These are phyloP conservation scores for Verticillium isaacii DNA, from an alignment of 2,329 filamentous ascomycete species.

Conservation along the genomic window DNA sequence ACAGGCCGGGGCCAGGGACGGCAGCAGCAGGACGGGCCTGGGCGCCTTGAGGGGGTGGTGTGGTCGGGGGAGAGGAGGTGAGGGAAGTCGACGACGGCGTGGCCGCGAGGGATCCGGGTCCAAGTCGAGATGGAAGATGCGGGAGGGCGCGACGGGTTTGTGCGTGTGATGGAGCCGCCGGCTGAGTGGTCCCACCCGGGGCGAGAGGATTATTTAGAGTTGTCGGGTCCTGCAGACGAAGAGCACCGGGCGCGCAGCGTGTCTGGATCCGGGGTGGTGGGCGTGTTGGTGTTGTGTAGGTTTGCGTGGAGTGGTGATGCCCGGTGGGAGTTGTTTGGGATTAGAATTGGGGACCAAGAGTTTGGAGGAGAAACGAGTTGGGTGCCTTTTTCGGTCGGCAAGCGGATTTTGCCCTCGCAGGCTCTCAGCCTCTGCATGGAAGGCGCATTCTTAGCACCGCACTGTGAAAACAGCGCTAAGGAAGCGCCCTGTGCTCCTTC, in stretches of 20 bases:
- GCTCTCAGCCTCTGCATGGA: background rate
- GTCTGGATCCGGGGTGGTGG: background rate
- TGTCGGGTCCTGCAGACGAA: background rate
- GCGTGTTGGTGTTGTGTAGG: background rate
- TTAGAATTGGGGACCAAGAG: slow-evolving; percentile 10
- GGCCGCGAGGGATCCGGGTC: slow-evolving; percentile 7
- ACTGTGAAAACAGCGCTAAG: background rate
- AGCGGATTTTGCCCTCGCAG: background rate
- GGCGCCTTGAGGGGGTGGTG: background rate
- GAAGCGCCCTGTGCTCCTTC: background rate
- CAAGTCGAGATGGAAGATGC: background rate
- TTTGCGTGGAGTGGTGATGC: slow-evolving; percentile 1
- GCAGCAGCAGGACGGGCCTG: slow-evolving; percentile 9
- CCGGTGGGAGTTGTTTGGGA: slow-evolving; percentile 2
- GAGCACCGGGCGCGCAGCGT: background rate
- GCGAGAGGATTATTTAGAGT: background rate
- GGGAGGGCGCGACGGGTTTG: background rate
- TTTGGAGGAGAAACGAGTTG: background rate
- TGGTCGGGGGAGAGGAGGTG: slow-evolving; percentile 5
- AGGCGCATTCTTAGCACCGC: background rate
- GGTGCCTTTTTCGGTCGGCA: background rate
- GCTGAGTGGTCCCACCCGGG: background rate
- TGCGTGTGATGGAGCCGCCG: background rate
- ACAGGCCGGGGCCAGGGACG: slow-evolving; percentile 30
- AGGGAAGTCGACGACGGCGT: background rate